Conservation (phyloP, 148 eudicot species). For the Nepenthes mirabilis region DNA sequence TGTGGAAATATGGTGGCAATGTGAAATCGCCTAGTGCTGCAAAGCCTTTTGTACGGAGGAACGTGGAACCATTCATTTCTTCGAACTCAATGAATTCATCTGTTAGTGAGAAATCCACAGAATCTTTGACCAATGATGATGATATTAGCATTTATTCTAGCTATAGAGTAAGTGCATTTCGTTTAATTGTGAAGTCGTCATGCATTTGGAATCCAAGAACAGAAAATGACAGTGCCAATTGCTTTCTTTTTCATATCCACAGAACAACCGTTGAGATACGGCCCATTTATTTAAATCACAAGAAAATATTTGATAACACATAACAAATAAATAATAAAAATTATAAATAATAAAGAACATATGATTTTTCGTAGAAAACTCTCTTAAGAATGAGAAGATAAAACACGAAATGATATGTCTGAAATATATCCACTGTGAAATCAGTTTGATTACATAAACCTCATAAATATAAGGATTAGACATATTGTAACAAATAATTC, state of each 20-base stretch:
- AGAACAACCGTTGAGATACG: constrained; percentile 17
- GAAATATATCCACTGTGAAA: no score
- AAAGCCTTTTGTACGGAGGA: constrained; percentile 46
- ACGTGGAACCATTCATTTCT: constrained; percentile 57
- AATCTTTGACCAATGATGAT: constrained; percentile 20
- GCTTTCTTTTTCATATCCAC: constrained; percentile 8
- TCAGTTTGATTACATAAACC: no score
- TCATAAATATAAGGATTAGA: no score
- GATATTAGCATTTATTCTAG: constrained; percentile 34
- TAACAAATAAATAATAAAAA: no score
- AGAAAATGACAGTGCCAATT: not conserved
- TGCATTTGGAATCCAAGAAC: not conserved
- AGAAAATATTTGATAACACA: no score
- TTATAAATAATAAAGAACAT: no score
- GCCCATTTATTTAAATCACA: no score
- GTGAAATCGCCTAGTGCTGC: constrained; percentile 27
- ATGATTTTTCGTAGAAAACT: no score
- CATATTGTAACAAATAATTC: no score
- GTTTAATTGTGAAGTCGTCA: not conserved
- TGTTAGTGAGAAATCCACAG: constrained; percentile 40
- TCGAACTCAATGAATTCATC: constrained; percentile 50
- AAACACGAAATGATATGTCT: no score
- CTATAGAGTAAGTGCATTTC: constrained; percentile 39
- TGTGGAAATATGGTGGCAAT: constrained; percentile 49
- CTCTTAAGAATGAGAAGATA: no score